phyloP scores from a whole-genome alignment of 768 basidiomycete genomes.

The Pisolithus marmoratus region DNA sequence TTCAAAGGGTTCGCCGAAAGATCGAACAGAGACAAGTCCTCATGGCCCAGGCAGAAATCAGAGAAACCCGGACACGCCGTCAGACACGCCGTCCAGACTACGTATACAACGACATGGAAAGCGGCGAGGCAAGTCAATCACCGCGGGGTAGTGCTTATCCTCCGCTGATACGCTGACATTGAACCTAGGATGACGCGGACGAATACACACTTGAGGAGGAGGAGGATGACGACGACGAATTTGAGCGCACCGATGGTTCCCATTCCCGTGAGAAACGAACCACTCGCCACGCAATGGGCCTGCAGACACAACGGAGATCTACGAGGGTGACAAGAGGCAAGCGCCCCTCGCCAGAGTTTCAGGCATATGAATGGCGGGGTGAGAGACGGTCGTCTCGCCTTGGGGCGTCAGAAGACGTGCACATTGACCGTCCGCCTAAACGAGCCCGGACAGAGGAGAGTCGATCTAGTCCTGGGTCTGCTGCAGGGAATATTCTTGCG shows the following conservation, averaged over 20 bases:
- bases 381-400: conserved; percentile 69
- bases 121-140: conserved; percentile 43
- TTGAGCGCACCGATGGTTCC: conserved; percentile 36
- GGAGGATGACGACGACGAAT: conserved; percentile 56
- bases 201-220: conserved; percentile 67
- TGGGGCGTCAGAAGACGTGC: conserved; percentile 48
- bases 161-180: conserved; percentile 14
- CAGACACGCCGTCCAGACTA: conserved; percentile 74
- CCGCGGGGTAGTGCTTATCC: conserved; percentile 11
- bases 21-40: conserved; percentile 60
- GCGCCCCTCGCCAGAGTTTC: conserved; percentile 44
- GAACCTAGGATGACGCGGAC: conserved; percentile 49
- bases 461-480: conserved; percentile 46
- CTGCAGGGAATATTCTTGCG: conserved; percentile 24
- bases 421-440: conserved; percentile 51
- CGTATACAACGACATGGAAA: conserved; percentile 66
- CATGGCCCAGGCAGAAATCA: conserved; percentile 70
- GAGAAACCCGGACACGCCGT: conserved; percentile 74
- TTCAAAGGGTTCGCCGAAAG: conserved; percentile 63
- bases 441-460: conserved; percentile 79
- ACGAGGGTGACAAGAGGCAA: conserved; percentile 47
- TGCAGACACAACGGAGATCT: conserved; percentile 44
- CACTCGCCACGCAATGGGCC: conserved; percentile 34
- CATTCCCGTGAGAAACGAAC: conserved; percentile 40
- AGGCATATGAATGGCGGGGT: conserved; percentile 60